Percentiles rank a stretch among this genome's conserved stretches.
phyloP scores from a whole-genome alignment of 768 basidiomycete genomes.

The Lentinus tigrinus region DNA sequence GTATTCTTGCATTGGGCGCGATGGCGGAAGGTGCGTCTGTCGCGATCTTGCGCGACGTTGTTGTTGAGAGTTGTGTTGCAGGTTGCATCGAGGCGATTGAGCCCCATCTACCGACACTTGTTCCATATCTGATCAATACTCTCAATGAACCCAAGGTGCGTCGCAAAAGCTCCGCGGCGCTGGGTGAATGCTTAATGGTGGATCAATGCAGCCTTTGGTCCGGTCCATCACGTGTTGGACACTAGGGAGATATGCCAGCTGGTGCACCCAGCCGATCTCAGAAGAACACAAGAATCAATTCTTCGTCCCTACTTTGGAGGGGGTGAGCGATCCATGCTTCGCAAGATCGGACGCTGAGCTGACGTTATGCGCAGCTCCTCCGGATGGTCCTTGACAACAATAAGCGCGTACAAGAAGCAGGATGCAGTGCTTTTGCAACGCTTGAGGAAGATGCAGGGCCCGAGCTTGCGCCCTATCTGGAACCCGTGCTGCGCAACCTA shows the following conservation, averaged over 20 bases:
- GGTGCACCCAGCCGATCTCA: slow-evolving; percentile 85
- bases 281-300: slow-evolving; percentile 87
- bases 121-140: slow-evolving; percentile 90
- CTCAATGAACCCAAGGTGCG: slow-evolving; percentile 88
- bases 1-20: slow-evolving; percentile 92
- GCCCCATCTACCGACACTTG: slow-evolving; percentile 88
- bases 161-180: background rate
- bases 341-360: background rate
- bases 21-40: slow-evolving; percentile 87
- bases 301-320: slow-evolving; percentile 98
- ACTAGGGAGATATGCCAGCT: slow-evolving; percentile 95
- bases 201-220: slow-evolving; percentile 73
- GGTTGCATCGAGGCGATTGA: slow-evolving; percentile 97
- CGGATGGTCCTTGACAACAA: slow-evolving; percentile 98
- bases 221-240: slow-evolving; percentile 99
- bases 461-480: slow-evolving; percentile 89
- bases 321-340: slow-evolving; percentile 55
- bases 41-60: background rate
- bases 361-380: slow-evolving; percentile 61
- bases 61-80: slow-evolving; percentile 29
- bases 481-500: slow-evolving; percentile 91
- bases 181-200: background rate
- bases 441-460: slow-evolving; percentile 95
- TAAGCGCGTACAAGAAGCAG: slow-evolving; percentile 98
- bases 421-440: slow-evolving; percentile 97